Conservation (phyloP, 352 stramenopile genomes). For the Thraustotheca clavata region DNA sequence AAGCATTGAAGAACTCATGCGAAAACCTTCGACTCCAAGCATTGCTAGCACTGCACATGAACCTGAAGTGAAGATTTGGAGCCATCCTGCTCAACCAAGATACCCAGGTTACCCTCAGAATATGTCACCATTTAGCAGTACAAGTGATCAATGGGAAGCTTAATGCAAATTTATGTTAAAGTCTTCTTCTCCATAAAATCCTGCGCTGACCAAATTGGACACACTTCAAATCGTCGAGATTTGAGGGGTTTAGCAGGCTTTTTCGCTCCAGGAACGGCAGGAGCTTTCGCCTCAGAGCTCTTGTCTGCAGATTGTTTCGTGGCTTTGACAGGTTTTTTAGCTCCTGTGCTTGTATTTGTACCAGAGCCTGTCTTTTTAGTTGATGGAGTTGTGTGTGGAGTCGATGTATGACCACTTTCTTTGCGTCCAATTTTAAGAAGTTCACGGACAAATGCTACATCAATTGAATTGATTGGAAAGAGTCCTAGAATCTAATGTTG, state of each 20-base stretch:
- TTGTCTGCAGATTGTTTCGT: background rate
- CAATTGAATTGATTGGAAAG: background rate
- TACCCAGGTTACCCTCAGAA: slow-evolving; percentile 7
- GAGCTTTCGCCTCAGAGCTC: background rate
- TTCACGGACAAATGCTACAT: slow-evolving; percentile 5
- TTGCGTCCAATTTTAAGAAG: slow-evolving; percentile 20
- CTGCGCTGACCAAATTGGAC: slow-evolving; percentile 2
- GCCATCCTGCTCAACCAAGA: background rate
- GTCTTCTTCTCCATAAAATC: slow-evolving; percentile 1
- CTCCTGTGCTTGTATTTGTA: background rate
- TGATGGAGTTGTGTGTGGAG: slow-evolving; percentile 2
- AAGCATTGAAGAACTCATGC: background rate
- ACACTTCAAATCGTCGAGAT: slow-evolving; percentile 18
- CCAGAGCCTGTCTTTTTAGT: slow-evolving; percentile 10
- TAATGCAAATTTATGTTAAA: background rate
- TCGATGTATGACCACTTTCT: slow-evolving; percentile 1
- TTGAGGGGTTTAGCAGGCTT: slow-evolving; percentile 12
- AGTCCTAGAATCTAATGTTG: slow-evolving; percentile 1
- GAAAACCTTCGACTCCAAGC: background rate
- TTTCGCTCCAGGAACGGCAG: background rate
- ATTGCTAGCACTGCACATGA: background rate
- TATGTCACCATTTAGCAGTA: background rate
- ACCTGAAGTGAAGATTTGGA: background rate
- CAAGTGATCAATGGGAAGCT: background rate
- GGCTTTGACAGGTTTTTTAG: background rate